Percentiles rank a stretch among this genome's conserved stretches.
phyloP scores from a whole-genome alignment of 148 eudicot genomes.

The Heliamphora exappendiculata region DNA sequence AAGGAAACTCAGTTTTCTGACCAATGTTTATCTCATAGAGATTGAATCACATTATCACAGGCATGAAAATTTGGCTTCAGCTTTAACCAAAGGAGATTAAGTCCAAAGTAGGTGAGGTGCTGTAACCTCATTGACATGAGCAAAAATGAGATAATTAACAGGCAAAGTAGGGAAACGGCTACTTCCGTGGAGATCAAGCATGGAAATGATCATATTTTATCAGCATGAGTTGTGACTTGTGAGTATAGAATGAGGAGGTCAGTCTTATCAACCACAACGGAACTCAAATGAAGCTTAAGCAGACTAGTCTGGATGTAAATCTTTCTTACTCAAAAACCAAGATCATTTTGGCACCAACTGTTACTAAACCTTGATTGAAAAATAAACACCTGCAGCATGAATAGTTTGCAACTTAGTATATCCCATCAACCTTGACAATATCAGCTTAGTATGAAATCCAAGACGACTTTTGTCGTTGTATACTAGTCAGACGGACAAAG shows the following conservation, averaged over 20 bases:
- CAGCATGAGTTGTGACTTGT: background rate
- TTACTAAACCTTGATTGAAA: background rate
- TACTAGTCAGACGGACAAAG: background rate
- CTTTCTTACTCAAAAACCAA: background rate
- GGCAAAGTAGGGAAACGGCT: background rate
- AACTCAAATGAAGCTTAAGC: background rate
- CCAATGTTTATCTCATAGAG: background rate
- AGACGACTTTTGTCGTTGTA: background rate
- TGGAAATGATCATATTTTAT: background rate
- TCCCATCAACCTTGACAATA: background rate
- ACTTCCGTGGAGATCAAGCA: background rate
- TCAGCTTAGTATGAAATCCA: background rate
- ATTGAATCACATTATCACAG: background rate
- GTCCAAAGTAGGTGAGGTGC: background rate
- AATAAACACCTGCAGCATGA: background rate
- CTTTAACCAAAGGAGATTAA: background rate
- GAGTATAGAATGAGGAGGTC: background rate
- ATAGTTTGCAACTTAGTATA: no score
- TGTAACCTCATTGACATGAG: background rate
- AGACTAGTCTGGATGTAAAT: background rate
- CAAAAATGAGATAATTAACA: background rate
- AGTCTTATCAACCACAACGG: background rate
- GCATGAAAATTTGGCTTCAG: background rate
- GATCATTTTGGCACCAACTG: background rate
- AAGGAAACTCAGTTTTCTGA: background rate